These are phyloP conservation scores for Cladophialophora chaetospira DNA, from an alignment of 2,329 filamentous ascomycete genomes.

Conservation along the genomic window DNA sequence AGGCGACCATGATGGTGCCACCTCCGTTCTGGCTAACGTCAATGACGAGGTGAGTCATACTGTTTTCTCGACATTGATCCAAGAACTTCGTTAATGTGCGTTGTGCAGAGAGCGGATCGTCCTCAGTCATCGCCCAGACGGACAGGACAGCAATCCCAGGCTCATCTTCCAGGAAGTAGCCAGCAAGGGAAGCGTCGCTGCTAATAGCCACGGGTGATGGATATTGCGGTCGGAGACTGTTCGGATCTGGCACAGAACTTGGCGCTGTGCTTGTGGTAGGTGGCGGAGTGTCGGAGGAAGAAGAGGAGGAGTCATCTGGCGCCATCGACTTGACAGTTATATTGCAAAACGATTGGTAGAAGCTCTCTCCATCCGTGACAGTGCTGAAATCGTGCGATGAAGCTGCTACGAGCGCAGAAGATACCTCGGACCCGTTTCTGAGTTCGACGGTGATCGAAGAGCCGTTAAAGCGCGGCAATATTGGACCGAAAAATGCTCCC, in stretches of 20 bases:
- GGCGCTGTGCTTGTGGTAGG: constrained; percentile 10
- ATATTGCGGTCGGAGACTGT: constrained; percentile 34
- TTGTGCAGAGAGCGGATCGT: constrained; percentile 24
- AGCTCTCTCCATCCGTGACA: constrained; percentile 9
- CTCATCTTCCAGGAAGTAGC: constrained; percentile 48
- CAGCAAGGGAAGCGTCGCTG: constrained; percentile 41
- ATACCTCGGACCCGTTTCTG: constrained; percentile 2
- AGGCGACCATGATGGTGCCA: constrained; percentile 52
- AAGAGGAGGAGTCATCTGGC: background rate
- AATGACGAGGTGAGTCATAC: constrained; percentile 63
- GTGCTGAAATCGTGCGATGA: background rate
- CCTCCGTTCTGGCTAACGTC: constrained; percentile 64
- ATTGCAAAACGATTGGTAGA: constrained; percentile 19
- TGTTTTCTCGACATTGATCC: constrained; percentile 38
- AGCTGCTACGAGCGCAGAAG: background rate
- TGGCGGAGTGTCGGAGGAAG: constrained; percentile 21
- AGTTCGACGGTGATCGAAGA: constrained; percentile 4
- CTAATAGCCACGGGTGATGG: constrained; percentile 41
- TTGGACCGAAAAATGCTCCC: background rate
- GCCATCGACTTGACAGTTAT: constrained; percentile 15
- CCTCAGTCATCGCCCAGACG: constrained; percentile 43
- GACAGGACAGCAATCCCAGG: constrained; percentile 50
- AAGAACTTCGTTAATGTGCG: constrained; percentile 48
- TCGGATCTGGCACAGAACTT: background rate
- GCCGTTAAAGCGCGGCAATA: background rate